phyloP scores from a whole-genome alignment of 2,329 filamentous ascomycete species.

The Talaromyces sp. region DNA sequence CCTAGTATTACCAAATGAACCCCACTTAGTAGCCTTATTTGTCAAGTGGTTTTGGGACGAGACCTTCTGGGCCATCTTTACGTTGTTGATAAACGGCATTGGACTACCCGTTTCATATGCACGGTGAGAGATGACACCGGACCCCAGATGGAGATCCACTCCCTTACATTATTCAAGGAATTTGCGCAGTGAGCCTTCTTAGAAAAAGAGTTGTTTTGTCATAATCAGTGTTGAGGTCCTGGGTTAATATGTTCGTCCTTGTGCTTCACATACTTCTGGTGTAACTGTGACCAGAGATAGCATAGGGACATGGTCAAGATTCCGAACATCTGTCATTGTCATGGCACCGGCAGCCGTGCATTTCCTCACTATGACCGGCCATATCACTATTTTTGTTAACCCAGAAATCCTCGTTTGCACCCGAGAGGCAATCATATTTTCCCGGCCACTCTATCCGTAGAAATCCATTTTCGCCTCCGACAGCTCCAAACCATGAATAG shows the following conservation, averaged over 20 bases:
- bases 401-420: no score
- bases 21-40: no score
- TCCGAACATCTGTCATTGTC: no score
- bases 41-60: no score
- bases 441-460: background rate
- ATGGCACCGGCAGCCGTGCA: no score
- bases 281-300: background rate
- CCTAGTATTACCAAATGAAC: no score
- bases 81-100: slow-evolving; percentile 9
- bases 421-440: background rate
- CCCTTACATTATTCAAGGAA: slow-evolving; percentile 2
- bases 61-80: background rate
- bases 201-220: background rate
- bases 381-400: no score
- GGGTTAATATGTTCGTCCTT: background rate
- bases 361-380: no score
- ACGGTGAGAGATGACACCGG: slow-evolving; percentile 11
- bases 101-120: slow-evolving; percentile 11
- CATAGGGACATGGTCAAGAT: background rate
- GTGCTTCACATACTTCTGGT: background rate
- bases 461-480: background rate
- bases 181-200: background rate
- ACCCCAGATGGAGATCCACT: slow-evolving; percentile 11
- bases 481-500: no score
- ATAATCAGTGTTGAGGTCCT: background rate